These are phyloP conservation scores for Tetrahymena elliotti DNA, from an alignment of 73 alveolate species.

Conservation along the genomic window DNA sequence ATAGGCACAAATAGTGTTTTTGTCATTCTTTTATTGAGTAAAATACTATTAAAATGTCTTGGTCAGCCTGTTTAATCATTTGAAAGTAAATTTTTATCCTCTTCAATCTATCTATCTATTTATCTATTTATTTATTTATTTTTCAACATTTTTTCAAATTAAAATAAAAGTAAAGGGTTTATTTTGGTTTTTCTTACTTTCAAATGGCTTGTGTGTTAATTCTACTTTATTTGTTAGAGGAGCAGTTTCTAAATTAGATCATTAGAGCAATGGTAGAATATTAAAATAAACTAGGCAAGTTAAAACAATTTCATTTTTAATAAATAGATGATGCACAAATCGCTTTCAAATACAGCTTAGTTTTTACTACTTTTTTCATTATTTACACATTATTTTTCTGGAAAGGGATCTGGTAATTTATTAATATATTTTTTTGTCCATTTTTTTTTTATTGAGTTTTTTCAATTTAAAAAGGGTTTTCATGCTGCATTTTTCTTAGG, in stretches of 20 bases:
- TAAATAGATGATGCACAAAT: background rate
- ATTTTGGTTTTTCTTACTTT: background rate
- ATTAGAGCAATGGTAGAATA: background rate
- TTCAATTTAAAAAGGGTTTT: background rate
- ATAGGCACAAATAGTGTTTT: background rate
- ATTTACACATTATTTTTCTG: background rate
- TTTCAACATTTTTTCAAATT: background rate
- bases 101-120: too few species aligned
- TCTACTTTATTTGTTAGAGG: background rate
- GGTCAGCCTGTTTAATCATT: background rate
- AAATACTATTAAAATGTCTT: background rate
- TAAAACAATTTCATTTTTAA: background rate
- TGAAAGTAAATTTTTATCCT: background rate
- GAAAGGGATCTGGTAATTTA: background rate
- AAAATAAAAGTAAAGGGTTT: background rate
- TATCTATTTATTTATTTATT: background rate
- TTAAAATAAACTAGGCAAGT: background rate
- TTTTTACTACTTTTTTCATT: background rate
- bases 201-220: background rate
- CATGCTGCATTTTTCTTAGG: background rate
- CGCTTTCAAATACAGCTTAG: background rate
- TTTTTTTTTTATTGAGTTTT: background rate
- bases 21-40: background rate
- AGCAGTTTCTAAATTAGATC: background rate
- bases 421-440: background rate